A percentile compares a stretch with the other conserved stretches of the same genome.
Conservation (phyloP, 2,329 filamentous ascomycete species). For the Phyllosticta ampelicida region DNA sequence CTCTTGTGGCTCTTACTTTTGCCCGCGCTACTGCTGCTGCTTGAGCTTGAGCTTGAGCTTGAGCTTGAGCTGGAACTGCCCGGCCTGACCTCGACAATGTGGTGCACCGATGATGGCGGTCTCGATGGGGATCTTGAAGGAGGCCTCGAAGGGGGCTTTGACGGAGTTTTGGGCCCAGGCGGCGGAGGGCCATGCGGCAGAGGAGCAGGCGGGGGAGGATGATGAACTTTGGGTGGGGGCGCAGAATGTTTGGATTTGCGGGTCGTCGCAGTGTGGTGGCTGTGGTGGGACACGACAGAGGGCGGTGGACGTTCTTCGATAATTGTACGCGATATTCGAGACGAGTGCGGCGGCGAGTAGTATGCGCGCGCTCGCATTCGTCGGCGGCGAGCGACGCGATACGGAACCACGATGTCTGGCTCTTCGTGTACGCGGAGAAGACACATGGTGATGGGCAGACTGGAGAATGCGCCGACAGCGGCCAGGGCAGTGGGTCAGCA, state of each 20-base stretch:
- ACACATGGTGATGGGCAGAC: constrained; percentile 29
- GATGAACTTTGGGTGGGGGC: constrained; percentile 19
- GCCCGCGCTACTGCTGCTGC: constrained; percentile 19
- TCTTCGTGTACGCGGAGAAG: constrained; percentile 36
- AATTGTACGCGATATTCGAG: constrained; percentile 19
- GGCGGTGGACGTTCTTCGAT: constrained; percentile 15
- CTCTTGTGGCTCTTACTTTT: constrained; percentile 13
- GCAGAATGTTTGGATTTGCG: constrained; percentile 9
- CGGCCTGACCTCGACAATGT: constrained; percentile 37
- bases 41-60: constrained; percentile 33
- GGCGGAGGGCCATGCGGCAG: constrained; percentile 21
- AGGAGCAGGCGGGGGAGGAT: constrained; percentile 28
- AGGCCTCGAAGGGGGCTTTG: constrained; percentile 6
- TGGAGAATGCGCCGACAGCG: neutral
- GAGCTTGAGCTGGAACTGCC: constrained; percentile 26
- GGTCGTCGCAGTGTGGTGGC: constrained; percentile 13
- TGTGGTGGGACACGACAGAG: constrained; percentile 13
- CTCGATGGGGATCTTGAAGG: constrained; percentile 7
- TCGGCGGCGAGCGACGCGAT: constrained; percentile 23
- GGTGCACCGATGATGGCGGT: constrained; percentile 22
- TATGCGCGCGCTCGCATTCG: constrained; percentile 18
- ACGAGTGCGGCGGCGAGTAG: constrained; percentile 18
- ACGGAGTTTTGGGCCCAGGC: constrained; percentile 17
- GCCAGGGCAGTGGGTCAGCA: neutral
- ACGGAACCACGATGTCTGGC: constrained; percentile 29